phyloP scores from a whole-genome alignment of 441 rosid genomes.

The Adansonia grandidieri region DNA sequence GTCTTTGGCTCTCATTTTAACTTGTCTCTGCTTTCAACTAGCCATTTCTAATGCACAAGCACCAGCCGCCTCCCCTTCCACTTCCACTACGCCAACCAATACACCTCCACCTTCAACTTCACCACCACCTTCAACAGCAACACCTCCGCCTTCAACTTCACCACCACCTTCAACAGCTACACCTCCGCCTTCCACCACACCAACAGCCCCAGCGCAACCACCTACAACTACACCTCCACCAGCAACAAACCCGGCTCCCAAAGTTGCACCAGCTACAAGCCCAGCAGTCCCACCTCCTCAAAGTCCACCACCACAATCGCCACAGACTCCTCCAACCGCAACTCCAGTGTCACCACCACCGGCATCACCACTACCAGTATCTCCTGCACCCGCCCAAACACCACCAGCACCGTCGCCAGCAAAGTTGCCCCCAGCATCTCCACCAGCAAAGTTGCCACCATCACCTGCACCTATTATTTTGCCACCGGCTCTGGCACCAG shows the following conservation, averaged over 20 bases:
- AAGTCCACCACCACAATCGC: slow-evolving; percentile 49
- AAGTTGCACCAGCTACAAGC: slow-evolving; percentile 62
- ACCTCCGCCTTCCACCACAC: slow-evolving; percentile 36
- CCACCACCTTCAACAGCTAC: slow-evolving; percentile 39
- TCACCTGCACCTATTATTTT: slow-evolving; percentile 50
- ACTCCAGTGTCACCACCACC: slow-evolving; percentile 47
- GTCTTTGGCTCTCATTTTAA: slow-evolving; percentile 43
- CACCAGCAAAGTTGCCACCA: slow-evolving; percentile 42
- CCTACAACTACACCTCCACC: slow-evolving; percentile 26
- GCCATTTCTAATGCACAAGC: slow-evolving; percentile 58
- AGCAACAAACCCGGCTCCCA: slow-evolving; percentile 49
- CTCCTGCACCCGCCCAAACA: slow-evolving; percentile 48
- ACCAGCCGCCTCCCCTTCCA: slow-evolving; percentile 72
- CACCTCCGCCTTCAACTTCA: slow-evolving; percentile 35
- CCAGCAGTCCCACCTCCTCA: slow-evolving; percentile 43
- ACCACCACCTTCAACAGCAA: slow-evolving; percentile 34
- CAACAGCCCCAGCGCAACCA: slow-evolving; percentile 39
- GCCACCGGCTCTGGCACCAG: slow-evolving; percentile 69
- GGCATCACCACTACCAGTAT: slow-evolving; percentile 38
- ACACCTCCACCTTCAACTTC: slow-evolving; percentile 29
- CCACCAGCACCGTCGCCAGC: slow-evolving; percentile 39
- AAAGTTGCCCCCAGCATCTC: slow-evolving; percentile 46
- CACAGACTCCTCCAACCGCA: slow-evolving; percentile 54
- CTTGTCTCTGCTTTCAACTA: slow-evolving; percentile 45
- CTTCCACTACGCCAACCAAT: slow-evolving; percentile 38